phyloP scores from a whole-genome alignment of 495 filamentous ascomycete species.

The Parathielavia appendiculata region DNA sequence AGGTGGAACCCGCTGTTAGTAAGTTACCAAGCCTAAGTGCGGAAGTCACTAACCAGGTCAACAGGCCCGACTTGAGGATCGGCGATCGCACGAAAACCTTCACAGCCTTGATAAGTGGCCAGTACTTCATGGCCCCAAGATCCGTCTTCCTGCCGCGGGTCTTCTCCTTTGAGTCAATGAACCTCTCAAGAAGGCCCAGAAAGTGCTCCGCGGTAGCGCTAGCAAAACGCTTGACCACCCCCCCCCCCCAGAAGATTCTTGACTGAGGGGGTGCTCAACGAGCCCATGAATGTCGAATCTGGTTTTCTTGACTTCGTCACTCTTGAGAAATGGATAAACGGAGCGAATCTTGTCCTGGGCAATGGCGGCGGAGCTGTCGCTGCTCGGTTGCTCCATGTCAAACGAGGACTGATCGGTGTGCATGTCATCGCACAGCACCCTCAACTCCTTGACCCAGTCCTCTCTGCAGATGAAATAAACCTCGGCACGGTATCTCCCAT shows the following conservation, averaged over 20 bases:
- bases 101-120: slow-evolving; percentile 65
- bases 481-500: slow-evolving; percentile 50
- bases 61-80: slow-evolving; percentile 59
- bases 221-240: slow-evolving; percentile 40
- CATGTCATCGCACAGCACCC: slow-evolving; percentile 47
- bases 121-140: slow-evolving; percentile 46
- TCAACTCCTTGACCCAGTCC: slow-evolving; percentile 56
- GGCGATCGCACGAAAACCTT: slow-evolving; percentile 53
- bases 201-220: slow-evolving; percentile 27
- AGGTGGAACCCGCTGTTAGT: slow-evolving; percentile 33
- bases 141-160: slow-evolving; percentile 15
- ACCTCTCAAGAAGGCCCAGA: slow-evolving; percentile 24
- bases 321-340: slow-evolving; percentile 56
- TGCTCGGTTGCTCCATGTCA: slow-evolving; percentile 35
- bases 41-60: slow-evolving; percentile 47
- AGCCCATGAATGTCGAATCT: slow-evolving; percentile 37
- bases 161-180: slow-evolving; percentile 36
- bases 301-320: slow-evolving; percentile 37
- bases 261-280: slow-evolving; percentile 35
- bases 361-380: slow-evolving; percentile 50
- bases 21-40: not conserved
- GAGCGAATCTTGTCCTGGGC: slow-evolving; percentile 61
- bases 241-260: slow-evolving; percentile 46
- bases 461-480: slow-evolving; percentile 54
- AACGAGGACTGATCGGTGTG: slow-evolving; percentile 32